A percentile compares a stretch with the other conserved stretches of the same genome.
Evolutionary conservation across 495 filamentous ascomycete genomes (phyloP).

Genomic region (Lepidopterella palustris): DNA sequence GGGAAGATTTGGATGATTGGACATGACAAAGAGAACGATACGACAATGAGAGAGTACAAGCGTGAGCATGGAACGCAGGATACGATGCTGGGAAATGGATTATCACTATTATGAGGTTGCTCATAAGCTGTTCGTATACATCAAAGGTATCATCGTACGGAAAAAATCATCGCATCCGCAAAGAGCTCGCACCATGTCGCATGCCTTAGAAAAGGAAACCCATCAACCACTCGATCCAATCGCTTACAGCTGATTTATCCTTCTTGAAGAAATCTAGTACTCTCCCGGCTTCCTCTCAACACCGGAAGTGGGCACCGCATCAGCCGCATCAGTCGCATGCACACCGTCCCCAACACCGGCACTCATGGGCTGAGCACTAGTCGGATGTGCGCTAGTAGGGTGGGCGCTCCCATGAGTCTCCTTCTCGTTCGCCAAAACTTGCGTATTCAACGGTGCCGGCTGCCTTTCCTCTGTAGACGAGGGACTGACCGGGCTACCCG

Average conservation of each 20-base stretch:
- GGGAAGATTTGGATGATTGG: no score
- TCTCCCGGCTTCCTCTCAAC: constrained; percentile 20
- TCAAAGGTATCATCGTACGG: background rate
- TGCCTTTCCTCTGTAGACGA: constrained; percentile 26
- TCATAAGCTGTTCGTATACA: background rate
- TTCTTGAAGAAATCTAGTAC: constrained; percentile 4
- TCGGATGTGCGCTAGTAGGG: constrained; percentile 9
- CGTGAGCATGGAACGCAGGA: background rate
- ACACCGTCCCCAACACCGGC: background rate
- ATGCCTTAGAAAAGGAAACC: no score
- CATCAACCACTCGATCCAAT: no score
- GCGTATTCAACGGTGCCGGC: constrained; percentile 36
- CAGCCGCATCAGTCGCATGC: constrained; percentile 4
- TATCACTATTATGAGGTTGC: background rate
- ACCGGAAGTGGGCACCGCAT: constrained; percentile 5
- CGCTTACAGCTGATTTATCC: no score
- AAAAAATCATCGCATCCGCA: background rate
- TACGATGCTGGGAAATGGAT: background rate
- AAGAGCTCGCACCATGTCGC: background rate
- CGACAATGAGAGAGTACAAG: background rate
- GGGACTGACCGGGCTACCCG: constrained; percentile 31
- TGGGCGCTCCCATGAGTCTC: constrained; percentile 8
- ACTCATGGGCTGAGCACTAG: constrained; percentile 7
- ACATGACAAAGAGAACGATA: no score
- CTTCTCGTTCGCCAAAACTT: constrained; percentile 25